Conservation (phyloP, 257 asterid species). For the Paraleonurus japonicus region DNA sequence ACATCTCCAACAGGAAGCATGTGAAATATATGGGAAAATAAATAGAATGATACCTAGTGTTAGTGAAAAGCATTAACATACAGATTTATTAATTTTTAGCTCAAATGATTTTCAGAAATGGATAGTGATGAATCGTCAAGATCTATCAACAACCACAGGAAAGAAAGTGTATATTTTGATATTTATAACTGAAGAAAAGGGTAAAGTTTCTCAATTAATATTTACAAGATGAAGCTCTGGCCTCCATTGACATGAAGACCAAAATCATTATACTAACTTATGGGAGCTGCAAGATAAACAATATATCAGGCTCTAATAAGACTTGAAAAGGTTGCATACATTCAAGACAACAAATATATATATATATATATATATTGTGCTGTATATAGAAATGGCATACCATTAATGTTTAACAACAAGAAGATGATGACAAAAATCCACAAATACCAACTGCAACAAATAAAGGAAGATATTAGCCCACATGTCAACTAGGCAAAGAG, state of each 20-base stretch:
- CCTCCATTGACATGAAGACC: background rate
- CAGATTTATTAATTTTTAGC: background rate
- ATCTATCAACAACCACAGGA: background rate
- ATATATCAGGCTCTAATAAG: background rate
- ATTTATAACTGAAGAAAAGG: background rate
- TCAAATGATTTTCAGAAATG: background rate
- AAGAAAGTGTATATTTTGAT: background rate
- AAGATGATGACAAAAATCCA: slow-evolving; percentile 89
- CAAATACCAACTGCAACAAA: slow-evolving; percentile 88
- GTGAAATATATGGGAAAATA: background rate
- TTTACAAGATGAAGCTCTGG: background rate
- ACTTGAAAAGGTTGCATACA: background rate
- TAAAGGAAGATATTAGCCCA: slow-evolving; percentile 18
- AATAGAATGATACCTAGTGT: background rate
- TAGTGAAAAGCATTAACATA: background rate
- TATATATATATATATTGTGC: background rate
- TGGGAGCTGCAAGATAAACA: background rate
- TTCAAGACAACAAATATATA: background rate
- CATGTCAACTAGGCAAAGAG: background rate
- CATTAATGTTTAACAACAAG: slow-evolving; percentile 75
- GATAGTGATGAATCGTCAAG: background rate
- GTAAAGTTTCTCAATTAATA: background rate
- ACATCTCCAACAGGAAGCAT: background rate
- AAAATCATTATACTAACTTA: background rate
- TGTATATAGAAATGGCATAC: slow-evolving; percentile 43